Percentiles rank a stretch among this genome's conserved stretches.
Evolutionary conservation across 2,329 filamentous ascomycete genomes (phyloP).

Genomic region (Albifimbria verrucaria): DNA sequence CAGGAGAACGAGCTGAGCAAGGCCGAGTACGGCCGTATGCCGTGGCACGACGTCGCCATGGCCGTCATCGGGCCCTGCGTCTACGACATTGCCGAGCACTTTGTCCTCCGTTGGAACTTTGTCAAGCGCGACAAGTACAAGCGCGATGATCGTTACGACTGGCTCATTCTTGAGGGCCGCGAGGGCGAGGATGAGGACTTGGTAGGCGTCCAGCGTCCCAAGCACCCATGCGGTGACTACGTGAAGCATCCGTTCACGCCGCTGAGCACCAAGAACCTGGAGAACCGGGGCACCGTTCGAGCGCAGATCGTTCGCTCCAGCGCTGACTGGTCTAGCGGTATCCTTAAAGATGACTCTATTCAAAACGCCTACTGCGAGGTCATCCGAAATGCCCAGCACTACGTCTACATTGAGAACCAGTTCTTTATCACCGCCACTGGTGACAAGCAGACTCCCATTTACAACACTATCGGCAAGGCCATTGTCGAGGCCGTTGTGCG

Average conservation of each 20-base stretch:
- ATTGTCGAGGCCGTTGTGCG: conserved; percentile 88
- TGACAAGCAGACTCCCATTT: conserved; percentile 78
- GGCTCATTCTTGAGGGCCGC: conserved; percentile 76
- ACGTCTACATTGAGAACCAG: conserved; percentile 96
- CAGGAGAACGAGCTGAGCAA: conserved; percentile 91
- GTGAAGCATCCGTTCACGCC: conserved; percentile 73
- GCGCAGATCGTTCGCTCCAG: conserved; percentile 89
- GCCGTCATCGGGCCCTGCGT: conserved; percentile 85
- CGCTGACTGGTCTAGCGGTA: conserved; percentile 90
- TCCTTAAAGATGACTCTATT: conserved; percentile 79
- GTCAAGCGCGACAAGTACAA: conserved; percentile 98
- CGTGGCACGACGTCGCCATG: conserved; percentile 96
- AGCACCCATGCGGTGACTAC: conserved; percentile 86
- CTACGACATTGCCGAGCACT: conserved; percentile 94
- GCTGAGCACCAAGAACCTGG: conserved; percentile 60
- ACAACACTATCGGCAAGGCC: conserved; percentile 82
- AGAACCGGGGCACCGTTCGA: conserved; percentile 69
- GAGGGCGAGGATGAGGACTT: conserved; percentile 79
- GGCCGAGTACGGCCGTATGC: conserved; percentile 90
- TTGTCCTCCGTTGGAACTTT: conserved; percentile 93
- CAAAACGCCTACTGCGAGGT: conserved; percentile 83
- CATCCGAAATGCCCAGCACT: conserved; percentile 85
- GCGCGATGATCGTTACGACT: conserved; percentile 77
- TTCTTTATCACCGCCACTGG: conserved; percentile 97
- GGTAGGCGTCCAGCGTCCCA: conserved; percentile 82